phyloP scores from a whole-genome alignment of 2,329 filamentous ascomycete genomes.

The Exophiala xenobiotica region DNA sequence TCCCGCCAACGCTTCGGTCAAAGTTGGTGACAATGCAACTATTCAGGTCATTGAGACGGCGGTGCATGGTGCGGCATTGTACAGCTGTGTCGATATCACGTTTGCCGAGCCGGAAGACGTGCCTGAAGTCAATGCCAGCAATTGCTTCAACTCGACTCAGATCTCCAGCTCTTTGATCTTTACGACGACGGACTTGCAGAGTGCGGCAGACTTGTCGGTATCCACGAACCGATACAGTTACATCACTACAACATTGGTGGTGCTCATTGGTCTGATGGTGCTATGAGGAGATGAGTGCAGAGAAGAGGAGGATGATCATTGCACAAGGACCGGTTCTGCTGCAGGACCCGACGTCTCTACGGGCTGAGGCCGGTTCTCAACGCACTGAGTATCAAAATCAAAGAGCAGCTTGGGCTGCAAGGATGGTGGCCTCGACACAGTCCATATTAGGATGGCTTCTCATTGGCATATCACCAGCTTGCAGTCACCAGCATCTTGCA shows the following conservation, averaged over 20 bases:
- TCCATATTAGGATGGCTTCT: no score
- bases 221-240: constrained; percentile 18
- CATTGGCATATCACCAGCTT: no score
- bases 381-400: no score
- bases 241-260: constrained; percentile 13
- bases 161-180: constrained; percentile 78
- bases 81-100: constrained; percentile 89
- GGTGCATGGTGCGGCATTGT: constrained; percentile 78
- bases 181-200: constrained; percentile 30
- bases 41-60: constrained; percentile 85
- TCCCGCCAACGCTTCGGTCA: constrained; percentile 67
- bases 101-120: constrained; percentile 81
- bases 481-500: no score
- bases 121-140: constrained; percentile 69
- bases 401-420: no score
- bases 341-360: no score
- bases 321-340: not conserved
- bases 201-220: constrained; percentile 2
- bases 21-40: constrained; percentile 82
- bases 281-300: constrained; percentile 8
- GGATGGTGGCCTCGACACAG: no score
- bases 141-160: constrained; percentile 84
- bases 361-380: no score
- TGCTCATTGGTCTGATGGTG: constrained; percentile 10
- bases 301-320: not conserved